Evolutionary conservation across 2,329 filamentous ascomycete genomes (phyloP), one percentile per base, ranked within the genome.

Genomic region (Zymoseptoria ardabiliae): DNA sequence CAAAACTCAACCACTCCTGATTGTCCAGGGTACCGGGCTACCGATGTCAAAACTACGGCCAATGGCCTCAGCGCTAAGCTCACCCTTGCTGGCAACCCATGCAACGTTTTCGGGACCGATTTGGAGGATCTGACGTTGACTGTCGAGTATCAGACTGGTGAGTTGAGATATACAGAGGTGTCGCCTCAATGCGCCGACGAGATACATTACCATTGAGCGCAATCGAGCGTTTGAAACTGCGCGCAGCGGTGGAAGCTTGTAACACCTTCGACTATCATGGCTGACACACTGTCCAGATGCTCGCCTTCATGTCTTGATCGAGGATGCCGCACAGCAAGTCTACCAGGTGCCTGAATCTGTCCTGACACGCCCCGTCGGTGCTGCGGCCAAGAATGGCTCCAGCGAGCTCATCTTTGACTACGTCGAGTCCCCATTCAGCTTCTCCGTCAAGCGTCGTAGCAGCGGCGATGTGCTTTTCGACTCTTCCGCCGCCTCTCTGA

Each of bases 331-430:
- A n/a, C 81, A 87, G 63, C 79, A 84, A 25, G 86, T 88, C 53
- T 93, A 89, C 68, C 88, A 92, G 70, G 83, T 93, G 1, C 88
- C 89, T 11, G 84, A 87, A 41, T 81, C 81, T 2, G 83, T 90
- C 23, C 76, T 92, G 21, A 80, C 86, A 2, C 82, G 87, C 0
- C 86, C 87, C 0, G 66, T 67, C 11, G 76, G 76, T 13, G 64
- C 56, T 35, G 50, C 53, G 49, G 60, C 54, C 22, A 53, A 53
- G 50, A 58, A 61, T n/a, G 58, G 53, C 48, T 56, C 63, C 3
- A 76, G 77, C 23, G 77, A 79, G 21, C 77, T 87, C 52, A 73
- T 79, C 41, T 87, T 87, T 67, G 73, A 78, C 51, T 78, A 81
- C 56, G 73, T 76, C 8, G 74, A 77, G 49, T 77, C 78, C 11